These are phyloP conservation scores for Nemania serpens DNA, from an alignment of 2,329 filamentous ascomycete species.

Conservation along the genomic window DNA sequence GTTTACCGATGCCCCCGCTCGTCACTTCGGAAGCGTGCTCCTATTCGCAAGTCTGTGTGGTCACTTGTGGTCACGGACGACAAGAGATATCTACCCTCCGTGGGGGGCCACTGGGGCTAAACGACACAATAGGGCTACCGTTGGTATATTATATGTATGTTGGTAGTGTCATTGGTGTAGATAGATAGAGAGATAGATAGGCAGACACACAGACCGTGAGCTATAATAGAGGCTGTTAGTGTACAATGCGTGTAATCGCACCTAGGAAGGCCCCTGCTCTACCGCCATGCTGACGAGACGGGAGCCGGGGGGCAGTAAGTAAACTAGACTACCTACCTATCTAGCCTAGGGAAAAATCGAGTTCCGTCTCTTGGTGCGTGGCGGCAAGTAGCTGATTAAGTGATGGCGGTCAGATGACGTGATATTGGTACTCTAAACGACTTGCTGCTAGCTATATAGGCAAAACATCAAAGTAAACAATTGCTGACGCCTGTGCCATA, in stretches of 20 bases:
- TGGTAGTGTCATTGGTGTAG: background rate
- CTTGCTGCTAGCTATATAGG: conserved; percentile 28
- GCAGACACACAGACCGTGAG: background rate
- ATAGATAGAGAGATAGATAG: background rate
- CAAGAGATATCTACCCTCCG: conserved; percentile 17
- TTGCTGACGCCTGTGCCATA: conserved; percentile 27
- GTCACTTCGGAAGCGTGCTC: background rate
- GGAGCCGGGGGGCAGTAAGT: conserved; percentile 4
- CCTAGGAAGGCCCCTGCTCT: background rate
- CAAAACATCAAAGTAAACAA: conserved; percentile 28
- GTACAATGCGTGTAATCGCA: background rate
- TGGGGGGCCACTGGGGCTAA: conserved; percentile 19
- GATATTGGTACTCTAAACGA: conserved; percentile 12
- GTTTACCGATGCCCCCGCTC: conserved; percentile 13
- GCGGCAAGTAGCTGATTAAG: conserved; percentile 16
- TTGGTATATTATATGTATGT: too few relatives aligned
- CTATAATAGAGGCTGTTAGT: conserved; percentile 12
- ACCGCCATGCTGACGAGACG: conserved; percentile 11
- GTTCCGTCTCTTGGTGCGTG: conserved; percentile 25
- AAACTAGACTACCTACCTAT: conserved; percentile 4
- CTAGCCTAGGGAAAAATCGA: conserved; percentile 1
- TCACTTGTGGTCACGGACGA: background rate
- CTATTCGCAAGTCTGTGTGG: conserved; percentile 8
- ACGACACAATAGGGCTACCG: background rate
- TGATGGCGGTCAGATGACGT: conserved; percentile 29